These are phyloP conservation scores for Fusarium sp. DNA, from an alignment of 2,329 filamentous ascomycete species.

Conservation along the genomic window DNA sequence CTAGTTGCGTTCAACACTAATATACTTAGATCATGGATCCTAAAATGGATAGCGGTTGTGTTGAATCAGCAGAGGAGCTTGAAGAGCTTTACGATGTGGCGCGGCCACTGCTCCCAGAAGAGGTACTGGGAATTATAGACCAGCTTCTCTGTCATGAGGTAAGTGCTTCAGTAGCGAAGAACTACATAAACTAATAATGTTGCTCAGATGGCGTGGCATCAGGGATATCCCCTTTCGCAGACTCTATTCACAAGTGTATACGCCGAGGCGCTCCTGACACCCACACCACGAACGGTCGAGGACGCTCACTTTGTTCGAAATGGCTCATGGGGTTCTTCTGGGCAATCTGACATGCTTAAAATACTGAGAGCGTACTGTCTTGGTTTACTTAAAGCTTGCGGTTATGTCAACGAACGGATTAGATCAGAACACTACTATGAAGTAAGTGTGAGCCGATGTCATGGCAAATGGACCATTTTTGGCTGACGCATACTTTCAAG, in stretches of 20 bases:
- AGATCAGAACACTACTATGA: slow-evolving; percentile 91
- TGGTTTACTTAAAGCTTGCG: slow-evolving; percentile 83
- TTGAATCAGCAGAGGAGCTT: slow-evolving; percentile 80
- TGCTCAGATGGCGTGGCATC: slow-evolving; percentile 89
- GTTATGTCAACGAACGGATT: slow-evolving; percentile 79
- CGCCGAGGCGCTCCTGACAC: slow-evolving; percentile 82
- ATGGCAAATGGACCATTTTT: neutral
- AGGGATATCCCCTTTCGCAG: slow-evolving; percentile 94
- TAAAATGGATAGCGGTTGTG: slow-evolving; percentile 96
- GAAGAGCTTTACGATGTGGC: slow-evolving; percentile 84
- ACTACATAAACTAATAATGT: slow-evolving; percentile 5
- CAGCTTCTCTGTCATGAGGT: slow-evolving; percentile 91
- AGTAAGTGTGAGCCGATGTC: slow-evolving; percentile 53
- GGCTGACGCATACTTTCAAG: slow-evolving; percentile 51
- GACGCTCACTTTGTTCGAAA: slow-evolving; percentile 69
- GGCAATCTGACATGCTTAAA: slow-evolving; percentile 60
- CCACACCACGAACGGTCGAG: slow-evolving; percentile 69
- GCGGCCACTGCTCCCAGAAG: slow-evolving; percentile 72
- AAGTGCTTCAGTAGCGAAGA: slow-evolving; percentile 21
- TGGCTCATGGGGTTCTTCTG: slow-evolving; percentile 38
- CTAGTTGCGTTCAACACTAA: neutral
- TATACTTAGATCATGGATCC: slow-evolving; percentile 90
- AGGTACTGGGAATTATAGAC: slow-evolving; percentile 94
- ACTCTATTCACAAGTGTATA: slow-evolving; percentile 94
- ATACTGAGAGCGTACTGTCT: slow-evolving; percentile 88